Conservation (phyloP, 116 monocot genomes). For the Posidonia oceanica region DNA sequence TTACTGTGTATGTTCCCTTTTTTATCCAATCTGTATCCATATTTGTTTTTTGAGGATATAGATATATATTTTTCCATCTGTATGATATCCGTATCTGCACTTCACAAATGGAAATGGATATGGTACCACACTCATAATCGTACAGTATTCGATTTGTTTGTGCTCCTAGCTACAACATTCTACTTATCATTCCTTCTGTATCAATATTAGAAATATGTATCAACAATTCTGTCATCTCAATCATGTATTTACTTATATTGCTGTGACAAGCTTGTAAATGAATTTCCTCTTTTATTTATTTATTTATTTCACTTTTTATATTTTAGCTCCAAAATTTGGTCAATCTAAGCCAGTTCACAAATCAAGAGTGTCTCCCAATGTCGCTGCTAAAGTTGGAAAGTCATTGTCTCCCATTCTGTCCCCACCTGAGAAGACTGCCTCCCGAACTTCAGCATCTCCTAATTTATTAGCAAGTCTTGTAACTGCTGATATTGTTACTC, state of each 20-base stretch:
- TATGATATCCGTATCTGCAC: too few species aligned
- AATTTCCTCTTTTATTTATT: neutral
- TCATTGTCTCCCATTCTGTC: constrained; percentile 45
- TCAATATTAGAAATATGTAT: too few species aligned
- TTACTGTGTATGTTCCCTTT: too few species aligned
- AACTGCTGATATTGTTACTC: constrained; percentile 28
- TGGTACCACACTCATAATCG: too few species aligned
- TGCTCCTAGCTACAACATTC: too few species aligned
- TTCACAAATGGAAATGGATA: too few species aligned
- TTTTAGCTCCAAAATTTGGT: constrained; percentile 33
- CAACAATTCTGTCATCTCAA: too few species aligned
- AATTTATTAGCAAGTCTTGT: constrained; percentile 19
- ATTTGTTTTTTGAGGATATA: too few species aligned
- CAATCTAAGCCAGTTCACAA: constrained; percentile 50
- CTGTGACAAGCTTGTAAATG: neutral
- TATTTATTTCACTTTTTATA: constrained; percentile 2
- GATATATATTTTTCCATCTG: too few species aligned
- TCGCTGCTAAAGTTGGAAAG: constrained; percentile 18
- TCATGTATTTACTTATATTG: neutral
- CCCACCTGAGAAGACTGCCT: constrained; percentile 40
- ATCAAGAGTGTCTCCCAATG: constrained; percentile 26
- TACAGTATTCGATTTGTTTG: too few species aligned
- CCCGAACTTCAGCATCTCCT: constrained; percentile 19
- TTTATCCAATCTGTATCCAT: too few species aligned
- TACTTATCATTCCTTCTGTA: too few species aligned